Conservation (phyloP, 2,329 filamentous ascomycete species). For the Venturia effusa region DNA sequence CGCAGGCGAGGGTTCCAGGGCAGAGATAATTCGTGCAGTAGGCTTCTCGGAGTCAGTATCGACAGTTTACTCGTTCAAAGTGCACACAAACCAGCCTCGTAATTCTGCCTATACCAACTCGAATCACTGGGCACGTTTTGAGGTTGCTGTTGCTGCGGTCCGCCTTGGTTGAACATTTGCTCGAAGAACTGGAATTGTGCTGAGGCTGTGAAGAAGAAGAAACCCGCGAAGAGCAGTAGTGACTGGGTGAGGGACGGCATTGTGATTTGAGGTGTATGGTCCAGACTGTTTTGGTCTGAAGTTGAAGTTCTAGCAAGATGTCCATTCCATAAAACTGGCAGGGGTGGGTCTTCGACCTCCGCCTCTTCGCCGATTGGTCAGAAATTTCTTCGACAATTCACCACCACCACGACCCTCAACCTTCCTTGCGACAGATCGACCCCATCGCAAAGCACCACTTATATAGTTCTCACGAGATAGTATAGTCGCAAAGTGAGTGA, state of each 20-base stretch:
- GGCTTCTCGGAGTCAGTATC: conserved; percentile 36
- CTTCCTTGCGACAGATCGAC: neutral
- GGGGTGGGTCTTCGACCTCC: neutral
- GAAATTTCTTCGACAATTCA: neutral
- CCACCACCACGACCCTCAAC: neutral
- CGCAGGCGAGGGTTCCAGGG: conserved; percentile 86
- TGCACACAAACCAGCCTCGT: conserved; percentile 48
- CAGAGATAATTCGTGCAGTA: conserved; percentile 89
- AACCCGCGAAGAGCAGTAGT: neutral
- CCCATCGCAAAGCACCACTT: neutral
- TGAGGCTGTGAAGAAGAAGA: conserved; percentile 23
- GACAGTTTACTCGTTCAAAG: neutral
- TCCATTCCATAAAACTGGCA: neutral
- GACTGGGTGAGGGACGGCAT: neutral
- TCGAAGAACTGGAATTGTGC: conserved; percentile 93
- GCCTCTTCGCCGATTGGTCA: conserved; percentile 2
- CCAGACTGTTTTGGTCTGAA: neutral
- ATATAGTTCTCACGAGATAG: neutral
- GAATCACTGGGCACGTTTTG: conserved; percentile 82
- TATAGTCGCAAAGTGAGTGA: conserved; percentile 11
- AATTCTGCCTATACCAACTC: conserved; percentile 62
- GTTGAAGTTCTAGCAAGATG: neutral
- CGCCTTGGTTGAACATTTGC: conserved; percentile 75
- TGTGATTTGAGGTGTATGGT: neutral
- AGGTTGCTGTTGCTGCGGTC: conserved; percentile 45